Percentiles rank a stretch among this genome's conserved stretches.
Evolutionary conservation across 495 filamentous ascomycete species (phyloP).

Genomic region (Hyaloscypha hepaticicola): DNA sequence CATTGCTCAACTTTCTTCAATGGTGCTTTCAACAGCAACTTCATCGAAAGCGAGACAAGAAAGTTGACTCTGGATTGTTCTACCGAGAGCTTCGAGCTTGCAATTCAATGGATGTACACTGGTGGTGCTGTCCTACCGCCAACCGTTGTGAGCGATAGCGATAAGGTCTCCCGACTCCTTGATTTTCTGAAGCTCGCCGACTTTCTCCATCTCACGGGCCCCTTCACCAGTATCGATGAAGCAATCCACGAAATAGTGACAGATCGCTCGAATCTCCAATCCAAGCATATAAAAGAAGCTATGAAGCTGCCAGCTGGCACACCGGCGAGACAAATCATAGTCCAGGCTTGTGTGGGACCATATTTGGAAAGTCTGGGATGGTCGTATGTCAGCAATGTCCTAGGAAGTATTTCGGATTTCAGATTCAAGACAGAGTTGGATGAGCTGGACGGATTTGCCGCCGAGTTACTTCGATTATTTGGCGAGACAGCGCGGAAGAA

Average conservation of each 20-base stretch:
- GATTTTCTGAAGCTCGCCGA: background rate
- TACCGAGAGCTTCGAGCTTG: background rate
- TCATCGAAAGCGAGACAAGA: slow-evolving; percentile 2
- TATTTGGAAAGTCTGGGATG: background rate
- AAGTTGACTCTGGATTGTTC: background rate
- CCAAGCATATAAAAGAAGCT: slow-evolving; percentile 13
- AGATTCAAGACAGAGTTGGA: slow-evolving; percentile 10
- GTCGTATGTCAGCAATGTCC: background rate
- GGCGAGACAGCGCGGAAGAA: background rate
- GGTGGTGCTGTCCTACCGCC: too few relatives aligned
- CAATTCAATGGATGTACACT: slow-evolving; percentile 15
- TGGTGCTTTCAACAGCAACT: slow-evolving; percentile 6
- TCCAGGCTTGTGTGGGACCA: slow-evolving; percentile 9
- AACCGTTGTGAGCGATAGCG: too few relatives aligned
- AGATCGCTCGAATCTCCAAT: background rate
- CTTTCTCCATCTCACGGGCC: slow-evolving; percentile 14
- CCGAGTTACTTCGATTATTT: slow-evolving; percentile 2
- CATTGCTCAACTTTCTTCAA: slow-evolving; percentile 18
- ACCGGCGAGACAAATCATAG: slow-evolving; percentile 7
- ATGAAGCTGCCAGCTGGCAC: slow-evolving; percentile 7
- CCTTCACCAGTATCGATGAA: background rate
- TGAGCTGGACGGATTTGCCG: slow-evolving; percentile 15
- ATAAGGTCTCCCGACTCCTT: slow-evolving; percentile 1
- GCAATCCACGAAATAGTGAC: background rate
- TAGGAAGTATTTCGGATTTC: background rate